Percentiles rank a stretch among this genome's conserved stretches.
Conservation (phyloP, 805 yeast species). For the Saturnispora halmiae region DNA sequence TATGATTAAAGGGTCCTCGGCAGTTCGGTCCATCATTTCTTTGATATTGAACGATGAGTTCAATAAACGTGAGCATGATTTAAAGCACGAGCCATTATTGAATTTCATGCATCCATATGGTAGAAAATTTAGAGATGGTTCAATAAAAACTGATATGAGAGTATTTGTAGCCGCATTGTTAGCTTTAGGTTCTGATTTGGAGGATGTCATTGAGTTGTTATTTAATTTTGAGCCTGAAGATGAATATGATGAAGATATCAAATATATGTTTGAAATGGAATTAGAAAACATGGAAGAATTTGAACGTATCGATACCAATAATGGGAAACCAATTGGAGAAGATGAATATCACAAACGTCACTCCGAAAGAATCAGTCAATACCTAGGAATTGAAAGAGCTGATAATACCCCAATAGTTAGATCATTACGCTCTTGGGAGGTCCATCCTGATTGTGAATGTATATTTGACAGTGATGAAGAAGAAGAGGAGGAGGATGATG, state of each 20-base stretch:
- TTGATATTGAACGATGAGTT: constrained; percentile 46
- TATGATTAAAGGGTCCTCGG: constrained; percentile 52
- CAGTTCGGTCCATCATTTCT: constrained; percentile 54
- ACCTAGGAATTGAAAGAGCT: constrained; percentile 8
- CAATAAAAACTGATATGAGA: constrained; percentile 48
- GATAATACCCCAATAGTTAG: constrained; percentile 6
- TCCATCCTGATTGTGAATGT: constrained; percentile 33
- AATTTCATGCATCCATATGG: constrained; percentile 62
- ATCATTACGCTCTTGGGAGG: constrained; percentile 17
- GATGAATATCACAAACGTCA: constrained; percentile 11
- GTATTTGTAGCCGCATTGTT: constrained; percentile 48
- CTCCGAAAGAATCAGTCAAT: constrained; percentile 8
- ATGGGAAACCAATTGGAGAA: constrained; percentile 8
- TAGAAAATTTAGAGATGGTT: constrained; percentile 51
- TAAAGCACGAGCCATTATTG: constrained; percentile 47
- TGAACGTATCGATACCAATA: constrained; percentile 10
- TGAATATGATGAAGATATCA: constrained; percentile 54
- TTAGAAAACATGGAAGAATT: constrained; percentile 23
- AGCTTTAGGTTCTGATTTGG: constrained; percentile 37
- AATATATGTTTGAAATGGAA: constrained; percentile 30
- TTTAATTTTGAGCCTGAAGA: constrained; percentile 52
- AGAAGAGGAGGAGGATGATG: constrained; percentile 16
- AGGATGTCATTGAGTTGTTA: constrained; percentile 45
- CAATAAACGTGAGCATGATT: constrained; percentile 40
- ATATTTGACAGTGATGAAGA: constrained; percentile 18